Evolutionary conservation across 2,329 filamentous ascomycete genomes (phyloP), one percentile per base, ranked within the genome.

Genomic region (Ophiostoma ips): DNA sequence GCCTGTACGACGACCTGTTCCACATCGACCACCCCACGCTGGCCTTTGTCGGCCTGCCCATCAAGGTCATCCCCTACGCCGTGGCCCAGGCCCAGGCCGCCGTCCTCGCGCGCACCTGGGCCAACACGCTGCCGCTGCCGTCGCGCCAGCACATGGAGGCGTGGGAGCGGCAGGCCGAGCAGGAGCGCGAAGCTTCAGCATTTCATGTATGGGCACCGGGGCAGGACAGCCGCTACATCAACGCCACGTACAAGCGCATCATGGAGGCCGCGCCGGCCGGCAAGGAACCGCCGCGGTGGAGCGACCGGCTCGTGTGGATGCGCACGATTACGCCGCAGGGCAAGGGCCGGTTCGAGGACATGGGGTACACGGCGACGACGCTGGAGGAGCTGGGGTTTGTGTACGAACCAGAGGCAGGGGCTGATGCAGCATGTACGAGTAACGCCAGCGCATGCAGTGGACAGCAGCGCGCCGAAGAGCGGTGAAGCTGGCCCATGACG

Each of bases 61-160:
- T 88, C 61, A 84, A 83, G 57, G 77, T 92, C n/a, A 83, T 94
- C n/a, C 90, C 90, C 0, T 94, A 94, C 62, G 83, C 86, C 0
- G 59, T 92, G 1, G 75, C 81, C 0, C 87, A 95, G 66, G 79
- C 77, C 6, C 89, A 95, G 64, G 79, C 80, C 1, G 83, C 88
- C 0, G 76, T 86, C 0, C 71, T 94, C 43, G 79, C 88, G 2
- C 77, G 86, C 1, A 75, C 89, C 0, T 94, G 86, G 76, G 77
- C 86, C 1, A 83, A 84, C 33, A 68, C 77, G 1, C 68, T 33
- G 1, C 55, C 65, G 0, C 68, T 95, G 9, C 88, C 88, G 0
- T 60, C 75, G 0, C 62, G 62, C 1, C 61, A 68, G 0, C 77
- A 79, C 48, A 94, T 95, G 83, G 64, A 71, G 50, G 59, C 59